Conservation (phyloP, 805 yeast species). For the Wickerhamiella cacticola region DNA sequence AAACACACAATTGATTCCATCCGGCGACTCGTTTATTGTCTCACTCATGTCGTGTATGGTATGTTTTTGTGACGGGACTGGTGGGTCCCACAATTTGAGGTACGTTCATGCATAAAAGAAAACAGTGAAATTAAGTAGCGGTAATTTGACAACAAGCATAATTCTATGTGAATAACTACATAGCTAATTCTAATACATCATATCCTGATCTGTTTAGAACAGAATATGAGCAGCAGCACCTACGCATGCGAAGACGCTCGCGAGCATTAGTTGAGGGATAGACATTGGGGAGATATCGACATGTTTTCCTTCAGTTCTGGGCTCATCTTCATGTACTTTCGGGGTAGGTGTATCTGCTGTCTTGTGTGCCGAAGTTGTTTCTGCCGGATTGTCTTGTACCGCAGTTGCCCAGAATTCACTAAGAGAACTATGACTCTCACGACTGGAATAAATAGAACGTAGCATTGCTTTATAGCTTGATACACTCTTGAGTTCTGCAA, state of each 20-base stretch:
- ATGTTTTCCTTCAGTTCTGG: not conserved
- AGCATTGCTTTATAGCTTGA: not conserved
- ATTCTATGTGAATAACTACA: too few species aligned
- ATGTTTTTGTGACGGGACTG: not conserved
- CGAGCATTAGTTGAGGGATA: not conserved
- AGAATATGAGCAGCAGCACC: not conserved
- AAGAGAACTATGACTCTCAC: not conserved
- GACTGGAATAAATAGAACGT: not conserved
- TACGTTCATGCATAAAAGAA: too few species aligned
- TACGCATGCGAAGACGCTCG: not conserved
- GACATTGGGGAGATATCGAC: not conserved
- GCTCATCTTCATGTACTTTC: too few species aligned
- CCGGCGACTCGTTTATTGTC: not conserved
- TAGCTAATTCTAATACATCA: too few species aligned
- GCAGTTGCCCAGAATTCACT: not conserved
- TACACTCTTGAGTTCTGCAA: not conserved
- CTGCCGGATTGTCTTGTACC: not conserved
- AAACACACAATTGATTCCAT: not conserved
- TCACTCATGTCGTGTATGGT: not conserved
- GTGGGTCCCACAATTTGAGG: too few species aligned
- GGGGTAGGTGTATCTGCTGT: too few species aligned
- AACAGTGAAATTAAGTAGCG: too few species aligned
- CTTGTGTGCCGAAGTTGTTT: too few species aligned
- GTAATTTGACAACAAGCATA: too few species aligned
- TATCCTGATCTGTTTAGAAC: not conserved